These are phyloP conservation scores for Nissolia schottii DNA, from an alignment of 306 rosid species.

Conservation along the genomic window DNA sequence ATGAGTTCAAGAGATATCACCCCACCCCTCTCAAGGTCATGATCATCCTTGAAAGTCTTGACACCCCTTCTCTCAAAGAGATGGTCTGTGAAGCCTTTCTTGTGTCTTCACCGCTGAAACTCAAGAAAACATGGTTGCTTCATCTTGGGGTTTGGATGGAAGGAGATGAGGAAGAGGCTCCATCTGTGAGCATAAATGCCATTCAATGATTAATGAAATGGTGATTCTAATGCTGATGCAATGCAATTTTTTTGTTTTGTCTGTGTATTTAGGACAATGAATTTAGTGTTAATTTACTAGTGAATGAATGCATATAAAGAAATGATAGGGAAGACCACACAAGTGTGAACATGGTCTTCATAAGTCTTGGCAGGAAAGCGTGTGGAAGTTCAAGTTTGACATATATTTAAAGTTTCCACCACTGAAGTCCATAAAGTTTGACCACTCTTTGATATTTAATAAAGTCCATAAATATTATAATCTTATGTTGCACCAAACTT, in stretches of 20 bases:
- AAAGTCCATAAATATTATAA: background rate
- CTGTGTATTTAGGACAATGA: too few relatives aligned
- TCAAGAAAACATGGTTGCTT: slow-evolving; percentile 33
- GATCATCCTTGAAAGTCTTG: slow-evolving; percentile 28
- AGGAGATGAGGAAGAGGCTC: slow-evolving; percentile 23
- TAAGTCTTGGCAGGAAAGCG: slow-evolving; percentile 14
- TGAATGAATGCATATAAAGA: too few relatives aligned
- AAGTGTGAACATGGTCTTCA: background rate
- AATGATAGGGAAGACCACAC: background rate
- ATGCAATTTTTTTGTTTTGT: too few relatives aligned
- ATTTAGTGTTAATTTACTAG: too few relatives aligned
- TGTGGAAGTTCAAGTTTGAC: background rate
- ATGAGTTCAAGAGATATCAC: slow-evolving; percentile 24
- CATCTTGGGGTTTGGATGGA: slow-evolving; percentile 2
- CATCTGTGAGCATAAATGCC: background rate
- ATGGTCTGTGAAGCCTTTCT: slow-evolving; percentile 31
- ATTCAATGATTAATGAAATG: background rate
- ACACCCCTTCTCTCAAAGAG: slow-evolving; percentile 27
- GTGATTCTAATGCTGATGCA: background rate
- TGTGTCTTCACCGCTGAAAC: slow-evolving; percentile 31
- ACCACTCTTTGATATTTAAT: background rate
- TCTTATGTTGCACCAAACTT: background rate
- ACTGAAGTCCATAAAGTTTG: too few relatives aligned
- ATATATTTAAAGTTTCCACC: too few relatives aligned
- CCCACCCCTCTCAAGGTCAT: slow-evolving; percentile 24